A percentile compares a stretch with the other conserved stretches of the same genome.
phyloP scores from a whole-genome alignment of 176 grass and related monocot species.

The Zoysia pacifica region DNA sequence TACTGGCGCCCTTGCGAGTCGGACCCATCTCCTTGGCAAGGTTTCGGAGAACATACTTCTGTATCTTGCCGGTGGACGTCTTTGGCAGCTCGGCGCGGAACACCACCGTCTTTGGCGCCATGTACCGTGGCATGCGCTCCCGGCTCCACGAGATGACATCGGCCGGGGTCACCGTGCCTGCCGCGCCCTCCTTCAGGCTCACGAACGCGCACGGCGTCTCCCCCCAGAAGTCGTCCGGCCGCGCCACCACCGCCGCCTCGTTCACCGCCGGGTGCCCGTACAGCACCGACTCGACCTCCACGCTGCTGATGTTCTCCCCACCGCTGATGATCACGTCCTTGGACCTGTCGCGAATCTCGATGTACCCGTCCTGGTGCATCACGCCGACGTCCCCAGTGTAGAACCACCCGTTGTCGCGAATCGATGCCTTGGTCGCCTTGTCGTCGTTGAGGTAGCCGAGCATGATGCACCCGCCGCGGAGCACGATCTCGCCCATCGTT shows the following conservation, averaged over 20 bases:
- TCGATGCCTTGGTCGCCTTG: conserved; percentile 38
- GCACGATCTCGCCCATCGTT: conserved; percentile 69
- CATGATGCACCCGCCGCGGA: conserved; percentile 63
- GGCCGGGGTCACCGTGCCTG: conserved; percentile 33
- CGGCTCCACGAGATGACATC: conserved; percentile 74
- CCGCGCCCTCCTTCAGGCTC: conserved; percentile 48
- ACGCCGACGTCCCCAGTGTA: conserved; percentile 81
- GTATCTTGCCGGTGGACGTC: conserved; percentile 84
- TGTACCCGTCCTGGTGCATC: conserved; percentile 80
- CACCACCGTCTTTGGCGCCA: conserved; percentile 75
- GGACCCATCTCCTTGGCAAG: conserved; percentile 64
- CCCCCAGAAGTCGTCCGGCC: conserved; percentile 74
- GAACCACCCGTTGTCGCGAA: conserved; percentile 70
- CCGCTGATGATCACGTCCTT: conserved; percentile 97
- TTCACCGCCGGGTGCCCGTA: conserved; percentile 73
- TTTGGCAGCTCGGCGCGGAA: conserved; percentile 67
- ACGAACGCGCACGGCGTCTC: conserved; percentile 94
- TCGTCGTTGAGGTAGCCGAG: conserved; percentile 68
- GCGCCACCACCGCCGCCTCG: conserved; percentile 76
- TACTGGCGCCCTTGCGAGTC: not conserved
- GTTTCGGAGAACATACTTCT: conserved; percentile 64
- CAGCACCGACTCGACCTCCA: conserved; percentile 81
- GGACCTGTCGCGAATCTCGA: conserved; percentile 82
- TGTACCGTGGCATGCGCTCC: conserved; percentile 75
- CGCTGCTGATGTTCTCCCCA: conserved; percentile 95